Evolutionary conservation across 768 basidiomycete genomes (phyloP).

Genomic region (Multifurca ochricompacta): DNA sequence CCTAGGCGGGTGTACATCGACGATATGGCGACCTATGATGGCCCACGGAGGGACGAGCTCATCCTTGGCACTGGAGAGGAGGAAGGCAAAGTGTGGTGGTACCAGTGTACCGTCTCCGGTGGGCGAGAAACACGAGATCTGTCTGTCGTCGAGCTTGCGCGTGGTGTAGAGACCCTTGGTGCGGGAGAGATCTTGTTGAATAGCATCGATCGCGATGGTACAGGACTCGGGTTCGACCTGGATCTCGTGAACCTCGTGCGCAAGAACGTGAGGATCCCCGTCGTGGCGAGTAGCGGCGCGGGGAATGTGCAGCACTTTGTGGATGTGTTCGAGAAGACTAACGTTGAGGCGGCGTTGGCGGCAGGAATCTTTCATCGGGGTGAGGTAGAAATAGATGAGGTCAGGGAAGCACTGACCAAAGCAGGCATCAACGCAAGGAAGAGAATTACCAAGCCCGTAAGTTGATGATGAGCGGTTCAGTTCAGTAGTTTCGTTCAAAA

Average conservation of each 20-base stretch:
- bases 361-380: conserved; percentile 95
- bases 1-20: conserved; percentile 82
- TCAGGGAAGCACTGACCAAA: conserved; percentile 52
- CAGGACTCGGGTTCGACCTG: conserved; percentile 85
- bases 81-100: conserved; percentile 88
- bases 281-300: conserved; percentile 93
- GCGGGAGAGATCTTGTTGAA: conserved; percentile 95
- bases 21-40: conserved; percentile 44
- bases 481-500: background rate
- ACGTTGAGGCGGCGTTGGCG: conserved; percentile 85
- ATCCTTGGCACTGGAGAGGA: conserved; percentile 44
- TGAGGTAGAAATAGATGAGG: conserved; percentile 76
- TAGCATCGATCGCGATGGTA: conserved; percentile 94
- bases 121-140: conserved; percentile 78
- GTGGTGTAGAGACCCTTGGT: conserved; percentile 83
- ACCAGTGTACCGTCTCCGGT: conserved; percentile 94
- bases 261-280: conserved; percentile 73
- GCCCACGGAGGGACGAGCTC: conserved; percentile 59
- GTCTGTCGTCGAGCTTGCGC: conserved; percentile 85
- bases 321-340: conserved; percentile 74
- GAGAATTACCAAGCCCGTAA: background rate
- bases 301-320: conserved; percentile 77
- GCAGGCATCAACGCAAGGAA: conserved; percentile 44
- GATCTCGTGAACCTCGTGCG: conserved; percentile 75
- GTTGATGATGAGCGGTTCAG: background rate